A percentile compares a stretch with the other conserved stretches of the same genome.
Evolutionary conservation across 768 basidiomycete genomes (phyloP).

Genomic region (Mycena latifolia): DNA sequence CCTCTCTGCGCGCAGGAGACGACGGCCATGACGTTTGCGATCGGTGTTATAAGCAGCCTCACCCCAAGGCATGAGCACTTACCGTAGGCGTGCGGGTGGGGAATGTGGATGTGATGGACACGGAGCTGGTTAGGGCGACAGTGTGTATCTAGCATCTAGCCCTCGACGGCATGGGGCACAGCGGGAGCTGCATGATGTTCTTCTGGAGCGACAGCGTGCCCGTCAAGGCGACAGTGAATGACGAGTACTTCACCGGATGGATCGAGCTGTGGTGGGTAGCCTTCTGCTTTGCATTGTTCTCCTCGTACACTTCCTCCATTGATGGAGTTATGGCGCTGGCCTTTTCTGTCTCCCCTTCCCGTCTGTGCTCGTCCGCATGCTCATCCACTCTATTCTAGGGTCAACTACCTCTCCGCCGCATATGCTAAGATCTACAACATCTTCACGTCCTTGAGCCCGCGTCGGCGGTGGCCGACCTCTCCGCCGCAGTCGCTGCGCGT

Average conservation of each 20-base stretch:
- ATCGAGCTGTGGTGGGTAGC: constrained; percentile 80
- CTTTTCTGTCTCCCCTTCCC: neutral
- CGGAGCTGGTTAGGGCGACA: constrained; percentile 82
- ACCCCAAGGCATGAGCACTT: constrained; percentile 48
- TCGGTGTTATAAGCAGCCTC: too few relatives aligned
- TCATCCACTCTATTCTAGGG: too few relatives aligned
- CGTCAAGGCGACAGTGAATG: constrained; percentile 89
- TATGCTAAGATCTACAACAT: constrained; percentile 96
- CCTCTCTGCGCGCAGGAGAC: constrained; percentile 56
- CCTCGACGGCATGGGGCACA: constrained; percentile 96
- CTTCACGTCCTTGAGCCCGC: constrained; percentile 89
- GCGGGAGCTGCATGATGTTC: constrained; percentile 88
- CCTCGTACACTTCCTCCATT: too few relatives aligned
- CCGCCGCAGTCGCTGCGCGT: constrained; percentile 42
- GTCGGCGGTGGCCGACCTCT: constrained; percentile 62
- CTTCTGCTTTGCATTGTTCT: neutral
- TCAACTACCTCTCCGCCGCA: constrained; percentile 89
- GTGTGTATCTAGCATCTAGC: too few relatives aligned
- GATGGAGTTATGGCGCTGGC: too few relatives aligned
- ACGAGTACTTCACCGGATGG: constrained; percentile 93
- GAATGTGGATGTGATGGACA: constrained; percentile 88
- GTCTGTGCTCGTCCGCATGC: too few relatives aligned
- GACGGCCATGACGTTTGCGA: constrained; percentile 31
- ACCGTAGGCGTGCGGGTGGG: constrained; percentile 66
- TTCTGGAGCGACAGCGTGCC: constrained; percentile 91